Base-by-base conservation (phyloP, 179 eudicot species). In the Patellifolia procumbens region DNA sequence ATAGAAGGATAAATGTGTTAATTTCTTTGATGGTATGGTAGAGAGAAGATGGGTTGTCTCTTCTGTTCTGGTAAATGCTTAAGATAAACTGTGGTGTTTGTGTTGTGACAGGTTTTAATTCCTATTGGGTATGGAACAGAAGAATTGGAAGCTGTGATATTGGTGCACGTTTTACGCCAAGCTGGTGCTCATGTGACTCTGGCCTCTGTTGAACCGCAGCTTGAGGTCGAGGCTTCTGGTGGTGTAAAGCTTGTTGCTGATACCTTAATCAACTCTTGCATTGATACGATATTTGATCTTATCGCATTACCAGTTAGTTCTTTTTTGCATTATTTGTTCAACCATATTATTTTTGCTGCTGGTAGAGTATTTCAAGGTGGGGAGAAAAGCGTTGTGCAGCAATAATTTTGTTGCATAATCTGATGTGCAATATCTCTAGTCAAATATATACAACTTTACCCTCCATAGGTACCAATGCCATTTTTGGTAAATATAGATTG, bases 101-200 rank as follows among this genome's bases (percentile, higher is more conserved):
- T 79, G 52, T 35, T 39, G 7, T 46, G 37, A 63, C 71, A 94
- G 98, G 96, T 94, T 72, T 83, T 95, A 79, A 86, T 95, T 79
- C 99, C 97, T 29, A 90, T 95, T 68, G 99, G 97, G 32, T 89
- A 87, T 80, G 97, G 99, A 48, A 88, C 97, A 11, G 99, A 95
- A 80, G 99, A 88, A 87, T 90, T 95, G 90, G 99, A 95, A 79
- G 97, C 97, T 35, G 95, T 91, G 79, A 87, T 92, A 68, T 29
- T 92, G 87, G 80, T 89, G 78, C 89, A 85, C 75, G 89, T 91
- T 49, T 82, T 95, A 76, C 92, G 97, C 35, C 84, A 87, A 76
- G 92, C 94, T 68, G 97, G 98, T 70, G 94, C 97, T 9, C 78
- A 81, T 56, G 99, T 95, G 72, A 86, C 92, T 8, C 81, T 95